Percentiles rank a stretch among this genome's conserved stretches.
These are phyloP conservation scores for Tuber calosporum DNA, from an alignment of 495 filamentous ascomycete genomes.

Conservation along the genomic window DNA sequence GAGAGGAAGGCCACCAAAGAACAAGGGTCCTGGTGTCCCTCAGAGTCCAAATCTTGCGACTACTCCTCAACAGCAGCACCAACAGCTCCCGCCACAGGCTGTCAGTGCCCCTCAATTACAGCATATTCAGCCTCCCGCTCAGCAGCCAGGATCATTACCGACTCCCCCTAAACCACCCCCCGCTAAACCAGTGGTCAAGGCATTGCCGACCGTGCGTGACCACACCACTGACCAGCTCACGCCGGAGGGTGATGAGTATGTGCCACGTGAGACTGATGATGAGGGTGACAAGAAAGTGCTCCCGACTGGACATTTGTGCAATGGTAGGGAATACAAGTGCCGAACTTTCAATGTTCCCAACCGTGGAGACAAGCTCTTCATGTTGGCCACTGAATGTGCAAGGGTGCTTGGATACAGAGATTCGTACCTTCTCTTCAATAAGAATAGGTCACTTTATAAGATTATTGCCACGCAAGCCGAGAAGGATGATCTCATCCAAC, in stretches of 20 bases:
- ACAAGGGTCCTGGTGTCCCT: slow-evolving; percentile 43
- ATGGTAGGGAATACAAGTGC: slow-evolving; percentile 82
- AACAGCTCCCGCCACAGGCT: slow-evolving; percentile 49
- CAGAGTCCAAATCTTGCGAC: slow-evolving; percentile 39
- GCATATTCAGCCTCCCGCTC: slow-evolving; percentile 58
- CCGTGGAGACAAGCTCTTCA: slow-evolving; percentile 88
- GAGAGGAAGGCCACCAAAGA: slow-evolving; percentile 78
- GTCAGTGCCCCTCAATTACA: slow-evolving; percentile 76
- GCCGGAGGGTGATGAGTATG: slow-evolving; percentile 88
- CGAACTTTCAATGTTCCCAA: slow-evolving; percentile 88
- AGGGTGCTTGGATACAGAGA: slow-evolving; percentile 90
- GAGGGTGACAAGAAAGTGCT: slow-evolving; percentile 91
- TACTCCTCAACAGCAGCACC: slow-evolving; percentile 44
- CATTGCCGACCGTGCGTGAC: slow-evolving; percentile 88
- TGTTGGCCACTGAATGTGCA: slow-evolving; percentile 97
- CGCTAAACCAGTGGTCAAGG: slow-evolving; percentile 86
- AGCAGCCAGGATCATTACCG: slow-evolving; percentile 58
- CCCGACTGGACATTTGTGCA: slow-evolving; percentile 68
- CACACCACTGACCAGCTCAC: slow-evolving; percentile 96
- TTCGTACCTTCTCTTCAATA: slow-evolving; percentile 98
- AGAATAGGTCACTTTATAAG: slow-evolving; percentile 93
- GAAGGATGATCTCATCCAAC: slow-evolving; percentile 90
- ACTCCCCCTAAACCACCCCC: slow-evolving; percentile 80
- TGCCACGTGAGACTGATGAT: slow-evolving; percentile 87
- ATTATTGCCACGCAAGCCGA: slow-evolving; percentile 95